Conservation (phyloP, 1,139 yeast genomes). For the Pichia cactophila region DNA sequence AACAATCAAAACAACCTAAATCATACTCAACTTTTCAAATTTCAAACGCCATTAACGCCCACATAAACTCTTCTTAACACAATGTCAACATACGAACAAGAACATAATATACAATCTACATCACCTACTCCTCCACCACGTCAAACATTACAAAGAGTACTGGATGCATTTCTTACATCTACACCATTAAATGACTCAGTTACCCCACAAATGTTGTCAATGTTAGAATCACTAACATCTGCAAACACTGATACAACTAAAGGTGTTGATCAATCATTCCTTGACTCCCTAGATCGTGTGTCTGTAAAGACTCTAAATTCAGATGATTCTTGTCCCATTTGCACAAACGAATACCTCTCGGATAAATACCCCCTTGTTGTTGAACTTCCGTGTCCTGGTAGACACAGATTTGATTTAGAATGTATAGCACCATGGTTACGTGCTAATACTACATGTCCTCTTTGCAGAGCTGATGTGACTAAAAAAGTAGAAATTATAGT, state of each 20-base stretch:
- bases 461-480: slow-evolving; percentile 70
- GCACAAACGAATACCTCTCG: slow-evolving; percentile 63
- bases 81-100: slow-evolving; percentile 19
- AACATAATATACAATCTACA: slow-evolving; percentile 12
- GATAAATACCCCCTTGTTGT: slow-evolving; percentile 80
- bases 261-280: slow-evolving; percentile 63
- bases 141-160: slow-evolving; percentile 19
- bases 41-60: background rate
- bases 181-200: slow-evolving; percentile 2
- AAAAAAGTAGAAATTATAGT: slow-evolving; percentile 28
- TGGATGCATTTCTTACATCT: slow-evolving; percentile 17
- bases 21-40: background rate
- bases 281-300: slow-evolving; percentile 73
- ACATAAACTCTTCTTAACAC: background rate
- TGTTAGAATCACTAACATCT: slow-evolving; percentile 13
- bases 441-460: slow-evolving; percentile 75
- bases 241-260: slow-evolving; percentile 5
- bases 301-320: slow-evolving; percentile 40
- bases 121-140: slow-evolving; percentile 1
- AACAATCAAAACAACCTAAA: background rate
- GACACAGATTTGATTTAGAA: slow-evolving; percentile 78
- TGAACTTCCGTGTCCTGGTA: slow-evolving; percentile 61
- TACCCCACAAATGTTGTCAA: slow-evolving; percentile 10
- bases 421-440: slow-evolving; percentile 88
- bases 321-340: slow-evolving; percentile 74